phyloP scores from a whole-genome alignment of 2,329 filamentous ascomycete genomes.

The Xylariaceae sp. region DNA sequence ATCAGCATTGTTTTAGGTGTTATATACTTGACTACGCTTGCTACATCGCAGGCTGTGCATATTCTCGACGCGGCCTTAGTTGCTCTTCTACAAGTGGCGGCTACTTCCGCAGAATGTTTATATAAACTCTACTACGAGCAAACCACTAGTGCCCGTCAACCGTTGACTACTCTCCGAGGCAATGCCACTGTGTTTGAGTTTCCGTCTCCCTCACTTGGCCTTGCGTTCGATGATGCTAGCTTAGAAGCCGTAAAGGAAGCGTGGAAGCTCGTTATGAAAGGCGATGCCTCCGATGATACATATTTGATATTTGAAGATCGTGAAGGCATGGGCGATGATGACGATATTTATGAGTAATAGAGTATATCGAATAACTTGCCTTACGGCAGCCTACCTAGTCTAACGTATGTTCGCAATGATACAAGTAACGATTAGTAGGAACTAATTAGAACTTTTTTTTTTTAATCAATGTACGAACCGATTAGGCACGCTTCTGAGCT shows the following conservation, averaged over 20 bases:
- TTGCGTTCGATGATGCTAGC: conserved; percentile 75
- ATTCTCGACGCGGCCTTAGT: conserved; percentile 49
- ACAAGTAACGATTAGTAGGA: neutral
- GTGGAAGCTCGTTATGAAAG: conserved; percentile 70
- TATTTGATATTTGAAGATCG: conserved; percentile 85
- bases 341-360: conserved; percentile 58
- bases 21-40: conserved; percentile 50
- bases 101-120: conserved; percentile 45
- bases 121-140: conserved; percentile 65
- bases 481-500: too few relatives aligned
- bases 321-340: conserved; percentile 61
- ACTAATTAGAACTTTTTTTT: neutral
- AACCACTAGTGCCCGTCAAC: conserved; percentile 37
- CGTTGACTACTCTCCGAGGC: conserved; percentile 43
- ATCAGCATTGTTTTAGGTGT: conserved; percentile 34
- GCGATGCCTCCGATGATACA: conserved; percentile 49
- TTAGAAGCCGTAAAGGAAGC: conserved; percentile 70
- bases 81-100: conserved; percentile 46
- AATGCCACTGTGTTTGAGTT: conserved; percentile 57
- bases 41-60: conserved; percentile 43
- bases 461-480: too few relatives aligned
- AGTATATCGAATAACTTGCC: neutral
- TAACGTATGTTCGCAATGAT: neutral
- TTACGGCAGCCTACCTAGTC: neutral
- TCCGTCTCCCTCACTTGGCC: conserved; percentile 63